Percentiles rank a stretch among this genome's conserved stretches.
phyloP scores from a whole-genome alignment of 2,329 filamentous ascomycete genomes.

The Colletotrichum graminicola region DNA sequence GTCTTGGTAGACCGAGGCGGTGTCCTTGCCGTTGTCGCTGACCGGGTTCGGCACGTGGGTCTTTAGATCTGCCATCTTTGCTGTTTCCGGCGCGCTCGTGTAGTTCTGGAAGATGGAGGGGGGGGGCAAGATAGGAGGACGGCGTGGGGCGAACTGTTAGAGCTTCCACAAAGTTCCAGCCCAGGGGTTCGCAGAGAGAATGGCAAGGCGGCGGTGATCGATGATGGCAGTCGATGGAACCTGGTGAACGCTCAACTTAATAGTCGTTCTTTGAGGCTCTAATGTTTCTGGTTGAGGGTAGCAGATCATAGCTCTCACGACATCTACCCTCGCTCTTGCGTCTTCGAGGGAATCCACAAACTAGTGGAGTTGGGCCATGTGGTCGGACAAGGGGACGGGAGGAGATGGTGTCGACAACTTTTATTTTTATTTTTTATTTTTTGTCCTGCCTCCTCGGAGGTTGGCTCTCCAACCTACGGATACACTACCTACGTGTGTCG shows the following conservation, averaged over 20 bases:
- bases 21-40: slow-evolving; percentile 43
- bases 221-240: background rate
- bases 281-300: slow-evolving; percentile 30
- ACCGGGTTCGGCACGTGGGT: slow-evolving; percentile 41
- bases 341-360: slow-evolving; percentile 40
- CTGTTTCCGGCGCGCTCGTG: slow-evolving; percentile 39
- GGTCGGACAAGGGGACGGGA: slow-evolving; percentile 33
- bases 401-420: slow-evolving; percentile 37
- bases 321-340: slow-evolving; percentile 41
- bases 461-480: background rate
- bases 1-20: slow-evolving; percentile 44
- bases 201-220: slow-evolving; percentile 22
- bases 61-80: slow-evolving; percentile 48
- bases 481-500: too few relatives aligned
- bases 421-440: background rate
- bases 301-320: slow-evolving; percentile 39
- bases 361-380: slow-evolving; percentile 40
- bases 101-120: background rate
- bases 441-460: background rate
- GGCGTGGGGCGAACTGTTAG: slow-evolving; percentile 17
- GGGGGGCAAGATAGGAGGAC: background rate
- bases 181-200: slow-evolving; percentile 1
- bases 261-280: slow-evolving; percentile 32
- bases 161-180: slow-evolving; percentile 2
- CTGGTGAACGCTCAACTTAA: slow-evolving; percentile 35